A percentile compares a stretch with the other conserved stretches of the same genome.
These are phyloP conservation scores for Monosporascus ibericus DNA, from an alignment of 2,329 filamentous ascomycete genomes.

Conservation along the genomic window DNA sequence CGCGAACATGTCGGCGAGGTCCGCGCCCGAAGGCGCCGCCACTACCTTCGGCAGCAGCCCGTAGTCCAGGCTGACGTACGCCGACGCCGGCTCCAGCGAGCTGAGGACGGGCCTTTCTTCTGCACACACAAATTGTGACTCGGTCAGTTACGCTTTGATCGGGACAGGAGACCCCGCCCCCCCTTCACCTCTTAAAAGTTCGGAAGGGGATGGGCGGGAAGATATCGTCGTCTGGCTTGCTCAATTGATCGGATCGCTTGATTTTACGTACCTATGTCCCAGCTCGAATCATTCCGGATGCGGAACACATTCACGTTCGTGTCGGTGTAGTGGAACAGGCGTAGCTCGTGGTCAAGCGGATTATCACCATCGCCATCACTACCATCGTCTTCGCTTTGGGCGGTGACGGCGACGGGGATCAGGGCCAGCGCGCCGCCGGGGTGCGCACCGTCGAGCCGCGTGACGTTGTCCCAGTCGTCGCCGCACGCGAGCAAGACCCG, in stretches of 20 bases:
- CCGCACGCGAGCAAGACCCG: background rate
- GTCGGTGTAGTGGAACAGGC: background rate
- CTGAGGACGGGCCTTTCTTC: background rate
- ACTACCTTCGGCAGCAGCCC: background rate
- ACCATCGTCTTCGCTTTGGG: background rate
- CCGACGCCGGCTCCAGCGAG: background rate
- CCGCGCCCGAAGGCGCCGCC: background rate
- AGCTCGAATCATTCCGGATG: background rate
- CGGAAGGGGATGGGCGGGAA: background rate
- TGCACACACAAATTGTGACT: background rate
- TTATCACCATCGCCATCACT: background rate
- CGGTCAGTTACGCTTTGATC: slow-evolving; percentile 1
- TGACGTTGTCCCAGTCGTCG: background rate
- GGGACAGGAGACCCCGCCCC: background rate
- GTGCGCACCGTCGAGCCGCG: background rate
- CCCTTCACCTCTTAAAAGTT: background rate
- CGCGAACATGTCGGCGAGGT: background rate
- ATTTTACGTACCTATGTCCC: background rate
- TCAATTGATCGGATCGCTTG: too few species aligned
- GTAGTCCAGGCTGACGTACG: background rate
- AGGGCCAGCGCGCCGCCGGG: background rate
- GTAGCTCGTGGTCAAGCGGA: background rate
- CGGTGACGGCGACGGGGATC: background rate
- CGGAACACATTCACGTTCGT: background rate
- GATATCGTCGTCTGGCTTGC: background rate